Evolutionary conservation across 2,329 filamentous ascomycete genomes (phyloP).

Genomic region (Cercospora sp.): DNA sequence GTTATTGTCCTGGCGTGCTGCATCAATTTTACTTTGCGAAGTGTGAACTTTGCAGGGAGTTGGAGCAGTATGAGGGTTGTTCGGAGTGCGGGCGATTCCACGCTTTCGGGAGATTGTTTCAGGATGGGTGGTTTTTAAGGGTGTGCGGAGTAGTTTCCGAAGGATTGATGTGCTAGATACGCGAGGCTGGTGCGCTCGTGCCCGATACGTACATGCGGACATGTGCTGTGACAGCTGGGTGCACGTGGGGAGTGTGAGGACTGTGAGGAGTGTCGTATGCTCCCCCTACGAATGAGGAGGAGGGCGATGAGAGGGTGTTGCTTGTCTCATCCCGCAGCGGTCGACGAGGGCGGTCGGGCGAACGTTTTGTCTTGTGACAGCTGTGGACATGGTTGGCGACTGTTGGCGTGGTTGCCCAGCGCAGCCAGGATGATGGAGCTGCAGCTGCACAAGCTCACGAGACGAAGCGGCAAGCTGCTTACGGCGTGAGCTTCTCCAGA

Average conservation of each 20-base stretch:
- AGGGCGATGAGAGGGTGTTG: not conserved
- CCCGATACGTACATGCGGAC: not conserved
- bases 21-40: conserved; percentile 4
- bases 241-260: not conserved
- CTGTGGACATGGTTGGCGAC: not conserved
- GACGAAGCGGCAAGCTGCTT: not conserved
- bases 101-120: not conserved
- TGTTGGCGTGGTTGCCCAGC: not conserved
- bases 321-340: not conserved
- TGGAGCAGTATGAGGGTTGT: conserved; percentile 8
- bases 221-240: not conserved
- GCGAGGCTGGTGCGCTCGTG: too few species aligned
- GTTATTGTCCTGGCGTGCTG: conserved; percentile 5
- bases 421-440: not conserved
- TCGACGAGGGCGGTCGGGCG: not conserved
- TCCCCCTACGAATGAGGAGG: too few species aligned
- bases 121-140: not conserved
- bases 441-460: conserved; percentile 12
- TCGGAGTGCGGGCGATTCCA: not conserved
- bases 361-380: not conserved
- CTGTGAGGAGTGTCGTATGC: not conserved
- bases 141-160: not conserved
- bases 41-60: not conserved
- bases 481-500: not conserved
- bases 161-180: not conserved